Evolutionary conservation across 495 filamentous ascomycete genomes (phyloP), one percentile per base, ranked within the genome.

Genomic region (Annulohypoxylon bovei): DNA sequence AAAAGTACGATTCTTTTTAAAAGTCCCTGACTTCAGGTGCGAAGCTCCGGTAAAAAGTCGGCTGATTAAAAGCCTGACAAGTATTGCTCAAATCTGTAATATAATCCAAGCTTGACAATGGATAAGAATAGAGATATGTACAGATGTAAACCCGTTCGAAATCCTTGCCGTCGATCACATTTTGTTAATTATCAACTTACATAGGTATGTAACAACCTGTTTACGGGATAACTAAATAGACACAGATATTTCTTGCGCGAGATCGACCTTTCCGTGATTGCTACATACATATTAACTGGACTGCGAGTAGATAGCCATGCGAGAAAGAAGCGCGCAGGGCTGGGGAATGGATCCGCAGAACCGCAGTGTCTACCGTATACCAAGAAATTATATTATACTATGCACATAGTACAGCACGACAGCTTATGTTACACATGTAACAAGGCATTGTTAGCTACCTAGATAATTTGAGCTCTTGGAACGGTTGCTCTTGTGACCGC

Each of bases 381-480:
- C 9, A 47, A 25, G 44, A 49, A 65, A 16, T 25, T 53, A 54
- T 30, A 50, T 63, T 53, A 53, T 57, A 64, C 57, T 5, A 40
- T 57, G 47, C n/a, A n/a, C n/a, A n/a, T n/a, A n/a, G n/a, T 61
- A 68, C 46, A 32, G 46, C 39, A 53, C 11, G 28, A 28, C 6
- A 28, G 33, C 14, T 50, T 52, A 35, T 62, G 70, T 68, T 69
- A 69, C 62, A 53, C 67, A 20, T 9, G 67, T 73, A 69, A 73
- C 61, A 27, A 62, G 50, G 55, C 25, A 44, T 44, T 46, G 30
- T 50, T 39, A 44, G 30, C 27, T 32, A 46, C 25, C 20, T 42
- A 32, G 35, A 58, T 32, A 32, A 60, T 14, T 32, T 18, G 25
- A 39, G 25, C 37, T 54, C 44, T 59, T 63, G 52, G 49, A 6